These are phyloP conservation scores for Colletotrichum tabaci DNA, from an alignment of 2,329 filamentous ascomycete species.

Conservation along the genomic window DNA sequence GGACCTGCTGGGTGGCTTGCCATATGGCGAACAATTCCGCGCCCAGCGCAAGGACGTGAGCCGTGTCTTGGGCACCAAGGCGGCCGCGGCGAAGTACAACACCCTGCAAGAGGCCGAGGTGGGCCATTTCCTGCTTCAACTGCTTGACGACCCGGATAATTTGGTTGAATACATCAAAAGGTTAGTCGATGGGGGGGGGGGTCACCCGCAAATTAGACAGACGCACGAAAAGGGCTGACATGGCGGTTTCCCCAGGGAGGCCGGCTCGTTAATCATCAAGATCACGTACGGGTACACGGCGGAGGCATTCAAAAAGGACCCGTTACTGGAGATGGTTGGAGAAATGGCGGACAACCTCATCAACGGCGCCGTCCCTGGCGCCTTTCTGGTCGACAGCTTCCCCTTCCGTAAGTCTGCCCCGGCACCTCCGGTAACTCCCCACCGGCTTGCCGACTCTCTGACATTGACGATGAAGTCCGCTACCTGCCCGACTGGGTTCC, in stretches of 20 bases:
- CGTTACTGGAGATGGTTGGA: slow-evolving; percentile 38
- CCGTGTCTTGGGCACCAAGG: slow-evolving; percentile 61
- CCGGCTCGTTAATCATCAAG: slow-evolving; percentile 37
- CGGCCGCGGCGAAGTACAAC: slow-evolving; percentile 55
- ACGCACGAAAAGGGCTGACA: background rate
- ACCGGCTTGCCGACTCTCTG: background rate
- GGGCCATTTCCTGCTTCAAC: slow-evolving; percentile 58
- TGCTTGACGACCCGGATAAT: slow-evolving; percentile 55
- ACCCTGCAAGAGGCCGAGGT: slow-evolving; percentile 60
- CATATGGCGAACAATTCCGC: slow-evolving; percentile 55
- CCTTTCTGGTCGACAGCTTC: slow-evolving; percentile 43
- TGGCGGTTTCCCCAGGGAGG: slow-evolving; percentile 23
- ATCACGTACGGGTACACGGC: slow-evolving; percentile 42
- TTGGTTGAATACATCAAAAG: slow-evolving; percentile 59
- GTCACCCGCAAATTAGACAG: background rate
- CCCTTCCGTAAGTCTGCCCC: slow-evolving; percentile 28
- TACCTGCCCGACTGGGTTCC: slow-evolving; percentile 43
- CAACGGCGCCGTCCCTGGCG: slow-evolving; percentile 37
- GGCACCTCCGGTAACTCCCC: background rate
- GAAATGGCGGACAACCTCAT: slow-evolving; percentile 38
- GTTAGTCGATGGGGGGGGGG: slow-evolving; percentile 46
- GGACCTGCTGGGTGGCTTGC: slow-evolving; percentile 51
- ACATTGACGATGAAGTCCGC: slow-evolving; percentile 45
- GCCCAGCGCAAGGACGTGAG: slow-evolving; percentile 61
- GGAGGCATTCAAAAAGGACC: slow-evolving; percentile 40